A percentile compares a stretch with the other conserved stretches of the same genome.
Conservation (phyloP, 306 rosid species). For the Vachellia pachyceras region DNA sequence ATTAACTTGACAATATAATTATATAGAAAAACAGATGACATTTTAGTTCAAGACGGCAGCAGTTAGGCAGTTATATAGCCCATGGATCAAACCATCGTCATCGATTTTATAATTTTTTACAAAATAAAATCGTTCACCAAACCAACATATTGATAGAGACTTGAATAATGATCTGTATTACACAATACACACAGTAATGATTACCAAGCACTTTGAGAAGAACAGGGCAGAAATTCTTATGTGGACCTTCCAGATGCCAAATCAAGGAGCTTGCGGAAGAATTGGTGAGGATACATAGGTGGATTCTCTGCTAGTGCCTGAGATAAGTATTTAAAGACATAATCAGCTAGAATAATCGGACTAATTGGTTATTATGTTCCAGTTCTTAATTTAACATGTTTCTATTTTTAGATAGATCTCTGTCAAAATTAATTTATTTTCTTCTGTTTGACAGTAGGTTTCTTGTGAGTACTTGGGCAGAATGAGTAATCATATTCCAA, state of each 20-base stretch:
- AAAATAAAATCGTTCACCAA: not conserved
- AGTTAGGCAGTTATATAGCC: not conserved
- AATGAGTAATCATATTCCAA: too few species aligned
- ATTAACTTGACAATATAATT: not conserved
- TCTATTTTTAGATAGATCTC: constrained; percentile 12
- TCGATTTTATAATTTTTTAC: not conserved
- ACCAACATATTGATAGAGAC: not conserved
- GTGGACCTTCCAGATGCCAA: constrained; percentile 70
- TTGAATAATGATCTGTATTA: constrained; percentile 15
- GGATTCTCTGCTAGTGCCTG: constrained; percentile 94
- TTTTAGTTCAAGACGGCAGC: not conserved
- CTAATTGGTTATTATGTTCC: constrained; percentile 14
- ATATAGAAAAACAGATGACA: not conserved
- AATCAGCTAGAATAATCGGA: constrained; percentile 36
- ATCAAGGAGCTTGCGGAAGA: constrained; percentile 84
- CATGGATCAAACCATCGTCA: not conserved
- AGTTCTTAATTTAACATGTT: constrained; percentile 14
- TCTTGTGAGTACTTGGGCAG: not conserved
- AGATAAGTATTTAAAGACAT: constrained; percentile 36
- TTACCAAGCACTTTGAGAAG: constrained; percentile 14
- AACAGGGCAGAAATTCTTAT: constrained; percentile 9
- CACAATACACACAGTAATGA: constrained; percentile 7
- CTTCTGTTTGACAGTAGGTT: constrained; percentile 4
- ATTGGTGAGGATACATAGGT: constrained; percentile 83
- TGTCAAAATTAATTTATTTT: constrained; percentile 2